Conservation (phyloP, 805 yeast species). For the Kluyveromyces wickerhamii region DNA sequence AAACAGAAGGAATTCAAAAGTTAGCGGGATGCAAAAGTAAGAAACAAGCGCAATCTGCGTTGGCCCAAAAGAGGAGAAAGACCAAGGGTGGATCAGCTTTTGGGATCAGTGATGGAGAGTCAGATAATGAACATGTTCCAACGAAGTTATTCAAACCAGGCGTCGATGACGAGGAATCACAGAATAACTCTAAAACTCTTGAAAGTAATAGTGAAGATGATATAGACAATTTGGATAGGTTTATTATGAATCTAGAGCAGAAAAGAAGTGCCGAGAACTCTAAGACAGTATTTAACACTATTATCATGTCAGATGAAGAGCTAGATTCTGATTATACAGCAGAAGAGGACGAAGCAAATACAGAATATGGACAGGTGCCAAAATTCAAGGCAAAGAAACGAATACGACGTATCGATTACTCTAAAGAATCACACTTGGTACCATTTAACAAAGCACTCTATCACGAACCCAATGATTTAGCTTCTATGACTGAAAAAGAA, state of each 20-base stretch:
- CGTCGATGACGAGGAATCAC: too few species aligned
- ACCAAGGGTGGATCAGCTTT: conserved; percentile 16
- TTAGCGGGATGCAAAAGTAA: conserved; percentile 48
- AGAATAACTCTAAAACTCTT: too few species aligned
- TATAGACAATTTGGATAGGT: conserved; percentile 41
- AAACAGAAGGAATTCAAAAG: conserved; percentile 31
- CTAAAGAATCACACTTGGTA: conserved; percentile 32
- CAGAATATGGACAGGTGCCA: conserved; percentile 30
- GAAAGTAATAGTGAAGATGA: conserved; percentile 13
- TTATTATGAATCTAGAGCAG: conserved; percentile 30
- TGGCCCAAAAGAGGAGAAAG: background rate
- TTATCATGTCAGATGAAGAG: conserved; percentile 23
- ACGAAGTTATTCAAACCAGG: conserved; percentile 17
- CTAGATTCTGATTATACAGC: conserved; percentile 24
- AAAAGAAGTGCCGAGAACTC: conserved; percentile 5
- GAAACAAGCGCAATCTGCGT: conserved; percentile 21
- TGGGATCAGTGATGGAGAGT: conserved; percentile 29
- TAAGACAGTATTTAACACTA: conserved; percentile 8
- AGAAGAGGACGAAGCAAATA: conserved; percentile 30
- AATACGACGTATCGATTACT: conserved; percentile 7
- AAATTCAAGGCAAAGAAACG: conserved; percentile 1
- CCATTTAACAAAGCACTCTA: conserved; percentile 59
- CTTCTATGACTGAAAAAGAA: conserved; percentile 43
- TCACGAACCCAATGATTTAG: conserved; percentile 47
- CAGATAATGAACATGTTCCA: conserved; percentile 7